These are phyloP conservation scores for Rhodomyrtus psidioides DNA, from an alignment of 441 rosid genomes.

Conservation along the genomic window DNA sequence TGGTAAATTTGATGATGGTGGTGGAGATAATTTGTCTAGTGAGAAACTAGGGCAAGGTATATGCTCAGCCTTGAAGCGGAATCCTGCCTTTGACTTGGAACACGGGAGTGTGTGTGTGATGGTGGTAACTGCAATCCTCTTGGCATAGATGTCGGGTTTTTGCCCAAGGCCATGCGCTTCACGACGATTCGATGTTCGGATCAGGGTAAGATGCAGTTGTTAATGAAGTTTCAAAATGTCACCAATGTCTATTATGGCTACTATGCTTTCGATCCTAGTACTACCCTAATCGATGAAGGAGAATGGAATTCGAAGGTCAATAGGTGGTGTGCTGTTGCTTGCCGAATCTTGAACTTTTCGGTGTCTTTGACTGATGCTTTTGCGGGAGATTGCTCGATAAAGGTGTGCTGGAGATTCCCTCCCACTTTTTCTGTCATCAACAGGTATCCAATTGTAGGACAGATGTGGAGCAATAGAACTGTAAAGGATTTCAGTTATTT, in stretches of 20 bases:
- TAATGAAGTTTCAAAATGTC: slow-evolving; percentile 40
- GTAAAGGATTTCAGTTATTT: slow-evolving; percentile 41
- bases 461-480: slow-evolving; percentile 50
- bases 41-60: slow-evolving; percentile 19
- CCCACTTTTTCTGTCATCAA: slow-evolving; percentile 35
- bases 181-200: slow-evolving; percentile 33
- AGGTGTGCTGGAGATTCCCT: slow-evolving; percentile 59
- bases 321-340: slow-evolving; percentile 55
- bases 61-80: slow-evolving; percentile 25
- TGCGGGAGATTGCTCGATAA: slow-evolving; percentile 65
- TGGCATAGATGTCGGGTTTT: slow-evolving; percentile 9
- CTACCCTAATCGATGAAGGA: slow-evolving; percentile 66
- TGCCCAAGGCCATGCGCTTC: slow-evolving; percentile 38
- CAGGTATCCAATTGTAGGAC: slow-evolving; percentile 36
- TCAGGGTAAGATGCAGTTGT: slow-evolving; percentile 29
- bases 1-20: slow-evolving; percentile 14
- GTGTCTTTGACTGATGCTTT: slow-evolving; percentile 36
- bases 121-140: slow-evolving; percentile 36
- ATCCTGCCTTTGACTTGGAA: slow-evolving; percentile 34
- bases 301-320: slow-evolving; percentile 61
- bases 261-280: slow-evolving; percentile 58
- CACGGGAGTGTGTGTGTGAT: slow-evolving; percentile 31
- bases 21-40: slow-evolving; percentile 20
- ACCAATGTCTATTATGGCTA: slow-evolving; percentile 3
- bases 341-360: slow-evolving; percentile 47